These are phyloP conservation scores for Thymus mandschuricus DNA, from an alignment of 257 asterid species.

Conservation along the genomic window DNA sequence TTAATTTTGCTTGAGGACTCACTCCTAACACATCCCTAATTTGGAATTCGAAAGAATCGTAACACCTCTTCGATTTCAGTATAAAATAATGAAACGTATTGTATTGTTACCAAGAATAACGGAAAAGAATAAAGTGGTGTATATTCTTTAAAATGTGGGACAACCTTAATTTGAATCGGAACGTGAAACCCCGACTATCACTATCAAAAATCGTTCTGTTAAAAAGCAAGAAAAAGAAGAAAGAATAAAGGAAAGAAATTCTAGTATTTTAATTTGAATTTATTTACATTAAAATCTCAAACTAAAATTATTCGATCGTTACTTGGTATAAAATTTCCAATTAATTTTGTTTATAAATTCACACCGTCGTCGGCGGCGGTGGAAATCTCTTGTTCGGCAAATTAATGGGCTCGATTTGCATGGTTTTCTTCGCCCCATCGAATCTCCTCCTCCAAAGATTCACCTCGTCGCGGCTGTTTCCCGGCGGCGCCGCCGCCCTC, in stretches of 20 bases:
- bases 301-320: constrained; percentile 16
- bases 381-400: constrained; percentile 37
- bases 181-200: constrained; percentile 26
- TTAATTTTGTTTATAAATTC: background rate
- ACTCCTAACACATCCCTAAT: constrained; percentile 6
- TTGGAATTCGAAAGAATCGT: too few species aligned
- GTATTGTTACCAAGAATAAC: background rate
- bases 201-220: constrained; percentile 22
- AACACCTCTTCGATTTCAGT: too few species aligned
- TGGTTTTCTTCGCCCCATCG: constrained; percentile 42
- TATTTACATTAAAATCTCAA: constrained; percentile 29
- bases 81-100: too few species aligned
- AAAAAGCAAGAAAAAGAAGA: constrained; percentile 25
- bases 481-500: constrained; percentile 41
- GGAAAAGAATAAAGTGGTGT: background rate
- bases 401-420: constrained; percentile 62
- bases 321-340: constrained; percentile 12
- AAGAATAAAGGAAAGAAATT: constrained; percentile 14
- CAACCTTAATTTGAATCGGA: constrained; percentile 28
- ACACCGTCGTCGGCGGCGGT: constrained; percentile 53
- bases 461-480: constrained; percentile 43
- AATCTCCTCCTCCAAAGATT: constrained; percentile 85
- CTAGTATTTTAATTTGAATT: constrained; percentile 24
- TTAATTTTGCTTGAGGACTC: constrained; percentile 4
- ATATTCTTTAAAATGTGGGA: constrained; percentile 13